Percentiles rank a stretch among this genome's conserved stretches.
Conservation (phyloP, 108 stramenopile genomes). For the Mediolabrus comicus region DNA sequence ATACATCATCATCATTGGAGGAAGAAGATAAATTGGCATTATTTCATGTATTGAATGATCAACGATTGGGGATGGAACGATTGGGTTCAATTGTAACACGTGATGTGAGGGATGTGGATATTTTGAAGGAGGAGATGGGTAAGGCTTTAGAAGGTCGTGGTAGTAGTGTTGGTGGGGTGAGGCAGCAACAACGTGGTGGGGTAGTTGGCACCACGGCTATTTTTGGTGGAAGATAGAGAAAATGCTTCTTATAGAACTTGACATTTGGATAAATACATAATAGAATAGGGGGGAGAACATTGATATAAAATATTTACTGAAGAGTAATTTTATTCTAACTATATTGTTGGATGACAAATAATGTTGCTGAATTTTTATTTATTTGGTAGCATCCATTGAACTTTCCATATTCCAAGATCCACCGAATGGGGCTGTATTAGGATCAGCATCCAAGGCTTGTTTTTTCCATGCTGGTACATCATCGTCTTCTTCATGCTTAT, state of each 20-base stretch:
- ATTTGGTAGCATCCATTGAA: constrained; percentile 58
- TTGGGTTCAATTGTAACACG: constrained; percentile 32
- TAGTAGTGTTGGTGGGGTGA: neutral
- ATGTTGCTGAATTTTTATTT: too few species aligned
- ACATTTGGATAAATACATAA: too few species aligned
- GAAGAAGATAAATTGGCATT: constrained; percentile 39
- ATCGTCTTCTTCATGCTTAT: constrained; percentile 29
- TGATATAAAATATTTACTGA: too few species aligned
- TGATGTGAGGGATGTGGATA: constrained; percentile 40
- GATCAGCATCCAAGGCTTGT: constrained; percentile 58
- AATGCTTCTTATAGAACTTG: too few species aligned
- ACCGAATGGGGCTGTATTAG: constrained; percentile 73
- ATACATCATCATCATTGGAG: constrained; percentile 2
- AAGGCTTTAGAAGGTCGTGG: neutral
- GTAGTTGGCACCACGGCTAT: neutral
- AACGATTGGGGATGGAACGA: constrained; percentile 39
- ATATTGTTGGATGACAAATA: neutral
- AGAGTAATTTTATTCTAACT: neutral
- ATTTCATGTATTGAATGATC: constrained; percentile 39
- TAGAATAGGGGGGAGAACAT: too few species aligned
- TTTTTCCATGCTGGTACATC: constrained; percentile 81
- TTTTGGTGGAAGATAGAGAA: neutral
- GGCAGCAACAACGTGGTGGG: too few species aligned
- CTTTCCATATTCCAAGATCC: constrained; percentile 69
- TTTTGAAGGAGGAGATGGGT: constrained; percentile 40